phyloP scores from a whole-genome alignment of 441 rosid genomes.

The Omphalea diandra region DNA sequence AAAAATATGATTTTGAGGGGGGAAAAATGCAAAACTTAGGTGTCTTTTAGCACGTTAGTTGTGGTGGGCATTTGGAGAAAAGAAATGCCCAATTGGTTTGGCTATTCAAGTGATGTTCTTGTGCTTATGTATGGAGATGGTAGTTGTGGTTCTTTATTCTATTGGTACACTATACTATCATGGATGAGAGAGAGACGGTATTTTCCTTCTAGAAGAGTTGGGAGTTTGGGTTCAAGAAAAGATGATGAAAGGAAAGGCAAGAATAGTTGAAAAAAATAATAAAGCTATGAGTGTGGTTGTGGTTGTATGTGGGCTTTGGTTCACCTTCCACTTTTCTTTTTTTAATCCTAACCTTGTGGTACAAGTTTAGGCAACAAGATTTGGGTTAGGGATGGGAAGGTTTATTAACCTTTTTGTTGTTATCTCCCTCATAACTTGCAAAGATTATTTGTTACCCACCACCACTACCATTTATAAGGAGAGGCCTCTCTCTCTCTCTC shows the following conservation, averaged over 20 bases:
- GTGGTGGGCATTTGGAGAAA: slow-evolving; percentile 32
- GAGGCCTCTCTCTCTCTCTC: slow-evolving; percentile 14
- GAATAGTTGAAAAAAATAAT: neutral
- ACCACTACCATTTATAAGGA: slow-evolving; percentile 22
- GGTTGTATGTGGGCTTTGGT: slow-evolving; percentile 62
- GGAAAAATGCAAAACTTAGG: neutral
- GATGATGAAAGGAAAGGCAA: slow-evolving; percentile 27
- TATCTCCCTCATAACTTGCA: slow-evolving; percentile 29
- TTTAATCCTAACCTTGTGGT: slow-evolving; percentile 36
- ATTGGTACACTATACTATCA: slow-evolving; percentile 38
- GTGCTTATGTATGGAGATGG: slow-evolving; percentile 34
- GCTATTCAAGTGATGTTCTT: slow-evolving; percentile 28
- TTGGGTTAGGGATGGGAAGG: slow-evolving; percentile 28
- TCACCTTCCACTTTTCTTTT: slow-evolving; percentile 56
- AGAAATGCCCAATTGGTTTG: slow-evolving; percentile 28
- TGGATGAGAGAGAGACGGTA: slow-evolving; percentile 36
- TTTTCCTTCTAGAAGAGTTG: slow-evolving; percentile 52
- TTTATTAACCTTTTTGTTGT: slow-evolving; percentile 41
- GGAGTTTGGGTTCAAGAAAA: slow-evolving; percentile 36
- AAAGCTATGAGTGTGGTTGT: slow-evolving; percentile 38
- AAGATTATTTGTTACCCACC: slow-evolving; percentile 33
- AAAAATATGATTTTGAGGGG: neutral
- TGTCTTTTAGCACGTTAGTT: slow-evolving; percentile 22
- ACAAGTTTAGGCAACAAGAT: slow-evolving; percentile 44
- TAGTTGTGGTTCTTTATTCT: slow-evolving; percentile 53